Conservation (phyloP, 2,329 filamentous ascomycete genomes). For the Colletotrichum kahawae region DNA sequence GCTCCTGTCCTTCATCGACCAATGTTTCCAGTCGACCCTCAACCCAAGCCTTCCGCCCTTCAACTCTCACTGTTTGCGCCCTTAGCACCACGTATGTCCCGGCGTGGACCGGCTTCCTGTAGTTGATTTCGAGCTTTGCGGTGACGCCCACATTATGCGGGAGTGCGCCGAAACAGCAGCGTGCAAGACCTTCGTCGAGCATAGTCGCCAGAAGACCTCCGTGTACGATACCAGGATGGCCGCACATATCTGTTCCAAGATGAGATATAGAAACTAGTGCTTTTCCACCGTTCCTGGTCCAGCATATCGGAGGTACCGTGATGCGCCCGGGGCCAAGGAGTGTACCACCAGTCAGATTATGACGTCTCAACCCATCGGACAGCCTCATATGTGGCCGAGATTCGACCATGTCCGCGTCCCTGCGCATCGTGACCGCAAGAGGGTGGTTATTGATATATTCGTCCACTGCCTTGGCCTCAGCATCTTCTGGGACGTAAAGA, state of each 20-base stretch:
- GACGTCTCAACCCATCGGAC: slow-evolving; percentile 68
- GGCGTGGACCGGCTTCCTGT: slow-evolving; percentile 80
- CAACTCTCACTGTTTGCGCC: slow-evolving; percentile 81
- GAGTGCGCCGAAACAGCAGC: slow-evolving; percentile 86
- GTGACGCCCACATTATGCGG: slow-evolving; percentile 88
- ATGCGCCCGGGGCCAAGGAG: slow-evolving; percentile 78
- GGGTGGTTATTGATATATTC: slow-evolving; percentile 77
- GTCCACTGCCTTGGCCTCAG: slow-evolving; percentile 66
- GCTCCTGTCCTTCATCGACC: slow-evolving; percentile 62
- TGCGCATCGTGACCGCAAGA: slow-evolving; percentile 71
- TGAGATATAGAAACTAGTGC: slow-evolving; percentile 76
- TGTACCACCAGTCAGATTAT: slow-evolving; percentile 84
- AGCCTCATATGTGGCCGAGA: slow-evolving; percentile 89
- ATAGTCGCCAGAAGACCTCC: slow-evolving; percentile 91
- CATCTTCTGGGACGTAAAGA: slow-evolving; percentile 65
- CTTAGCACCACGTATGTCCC: slow-evolving; percentile 77
- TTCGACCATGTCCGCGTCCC: slow-evolving; percentile 71
- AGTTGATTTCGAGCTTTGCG: slow-evolving; percentile 83
- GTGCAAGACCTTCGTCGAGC: slow-evolving; percentile 86
- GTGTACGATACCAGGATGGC: slow-evolving; percentile 89
- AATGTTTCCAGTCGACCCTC: slow-evolving; percentile 85
- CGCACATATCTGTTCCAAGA: slow-evolving; percentile 80
- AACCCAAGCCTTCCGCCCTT: slow-evolving; percentile 95
- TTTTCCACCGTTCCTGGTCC: slow-evolving; percentile 73
- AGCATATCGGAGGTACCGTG: slow-evolving; percentile 80